Base-by-base conservation (phyloP, 768 basidiomycete genomes). In the Termitomyces sp. region DNA sequence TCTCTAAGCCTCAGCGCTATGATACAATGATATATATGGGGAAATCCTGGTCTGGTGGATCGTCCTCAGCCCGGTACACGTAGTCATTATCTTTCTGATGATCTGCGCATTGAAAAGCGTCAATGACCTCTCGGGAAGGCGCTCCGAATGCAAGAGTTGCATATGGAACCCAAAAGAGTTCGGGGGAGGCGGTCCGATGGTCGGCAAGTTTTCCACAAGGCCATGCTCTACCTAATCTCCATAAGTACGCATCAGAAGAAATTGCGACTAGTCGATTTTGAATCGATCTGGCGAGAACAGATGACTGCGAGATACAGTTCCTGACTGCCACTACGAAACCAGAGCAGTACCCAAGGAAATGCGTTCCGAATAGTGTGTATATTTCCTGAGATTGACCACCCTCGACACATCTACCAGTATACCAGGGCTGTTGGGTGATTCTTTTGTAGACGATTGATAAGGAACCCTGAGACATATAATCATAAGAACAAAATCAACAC, bases 361-460 rank as follows among this genome's bases (percentile, higher is more conserved):
- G 50, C 18, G 18, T 20, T 23, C 23, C 12, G 46, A 47, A 14
- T 7, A 16, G 14, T 47, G 28, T 47, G 2, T 26, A 26, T 23
- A 13, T 26, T 26, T 26, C 20, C 2, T 46, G 44, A 26, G 44
- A 26, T 46, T 26, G 44, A 26, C 44, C 4, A 26, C 23, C 6
- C 23, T 38, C 9, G 16, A 5, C 12, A n/a, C 3, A 16, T 30
- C 56, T 64, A 64, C 58, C 63, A 64, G 30, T 57, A 35, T 16
- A 58, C 23, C 38, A 62, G 48, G 20, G 56, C 50, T 12, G 55
- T 49, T 12, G 63, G 58, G 23, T 62, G 54, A 13, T 57, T 64
- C 32, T 56, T 64, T 38, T 60, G 63, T 2, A 64, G 13, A 23
- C 63, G 63, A n/a, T 54, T 62, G 43, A 62, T 55, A 12, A 64